A percentile compares a stretch with the other conserved stretches of the same genome.
phyloP scores from a whole-genome alignment of 129 eudicot species.

The Erigeron canadensis region DNA sequence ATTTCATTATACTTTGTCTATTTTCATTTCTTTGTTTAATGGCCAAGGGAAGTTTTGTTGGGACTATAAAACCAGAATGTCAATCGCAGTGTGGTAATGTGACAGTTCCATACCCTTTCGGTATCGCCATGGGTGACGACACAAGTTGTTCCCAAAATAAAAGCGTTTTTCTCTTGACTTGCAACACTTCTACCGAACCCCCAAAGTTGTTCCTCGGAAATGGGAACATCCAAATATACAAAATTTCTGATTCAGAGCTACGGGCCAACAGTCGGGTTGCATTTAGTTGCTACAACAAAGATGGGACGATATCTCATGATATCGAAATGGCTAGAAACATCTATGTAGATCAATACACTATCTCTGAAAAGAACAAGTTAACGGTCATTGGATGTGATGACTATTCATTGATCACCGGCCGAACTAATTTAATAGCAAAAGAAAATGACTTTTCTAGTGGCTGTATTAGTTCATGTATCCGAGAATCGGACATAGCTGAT shows the following conservation, averaged over 20 bases:
- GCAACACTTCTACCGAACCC: no score
- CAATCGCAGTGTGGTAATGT: slow-evolving; percentile 13
- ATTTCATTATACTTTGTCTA: no score
- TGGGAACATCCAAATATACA: slow-evolving; percentile 3
- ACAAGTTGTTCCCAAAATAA: slow-evolving; percentile 24
- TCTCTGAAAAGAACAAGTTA: slow-evolving; percentile 37
- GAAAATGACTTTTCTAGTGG: slow-evolving; percentile 12
- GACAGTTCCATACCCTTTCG: slow-evolving; percentile 38
- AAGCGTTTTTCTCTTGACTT: background rate
- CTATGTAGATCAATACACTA: background rate
- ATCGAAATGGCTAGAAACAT: background rate
- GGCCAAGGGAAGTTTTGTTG: no score
- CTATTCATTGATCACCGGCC: slow-evolving; percentile 7
- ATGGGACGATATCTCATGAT: background rate
- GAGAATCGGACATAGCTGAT: background rate
- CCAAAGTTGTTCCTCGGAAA: slow-evolving; percentile 3
- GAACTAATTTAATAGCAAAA: no score
- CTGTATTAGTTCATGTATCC: slow-evolving; percentile 20
- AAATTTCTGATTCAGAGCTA: slow-evolving; percentile 26
- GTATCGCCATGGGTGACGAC: slow-evolving; percentile 11
- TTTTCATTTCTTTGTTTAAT: no score
- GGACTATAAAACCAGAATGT: background rate
- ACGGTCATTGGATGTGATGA: slow-evolving; percentile 48
- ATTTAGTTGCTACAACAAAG: slow-evolving; percentile 7
- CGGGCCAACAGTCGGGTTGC: slow-evolving; percentile 9